Percentiles rank a stretch among this genome's conserved stretches.
phyloP scores from a whole-genome alignment of 1,284 basidiomycete genomes.

The Anthracocystis panici-leucophaei region DNA sequence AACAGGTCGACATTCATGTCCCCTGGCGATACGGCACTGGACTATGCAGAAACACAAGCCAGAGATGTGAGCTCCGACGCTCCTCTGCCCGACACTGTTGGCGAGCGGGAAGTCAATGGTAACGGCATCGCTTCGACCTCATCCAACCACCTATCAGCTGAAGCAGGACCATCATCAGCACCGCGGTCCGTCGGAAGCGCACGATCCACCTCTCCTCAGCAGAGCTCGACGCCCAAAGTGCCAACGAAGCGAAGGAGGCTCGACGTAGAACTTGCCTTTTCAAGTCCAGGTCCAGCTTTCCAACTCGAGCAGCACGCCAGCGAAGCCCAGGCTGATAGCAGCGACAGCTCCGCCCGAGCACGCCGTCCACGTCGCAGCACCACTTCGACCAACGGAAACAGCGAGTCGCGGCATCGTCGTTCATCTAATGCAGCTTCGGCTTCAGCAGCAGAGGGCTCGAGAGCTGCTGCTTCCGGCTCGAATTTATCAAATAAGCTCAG shows the following conservation, averaged over 20 bases:
- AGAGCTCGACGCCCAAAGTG: slow-evolving; percentile 21
- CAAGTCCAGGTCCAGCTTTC: slow-evolving; percentile 64
- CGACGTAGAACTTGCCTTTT: slow-evolving; percentile 61
- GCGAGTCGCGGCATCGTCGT: slow-evolving; percentile 12
- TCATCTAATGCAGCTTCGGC: slow-evolving; percentile 1
- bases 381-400: slow-evolving; percentile 11
- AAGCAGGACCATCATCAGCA: slow-evolving; percentile 34
- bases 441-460: slow-evolving; percentile 12
- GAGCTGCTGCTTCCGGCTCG: neutral
- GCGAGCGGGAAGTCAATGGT: slow-evolving; percentile 17
- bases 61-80: slow-evolving; percentile 32
- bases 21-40: slow-evolving; percentile 27
- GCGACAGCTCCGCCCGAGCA: slow-evolving; percentile 18
- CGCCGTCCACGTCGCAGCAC: slow-evolving; percentile 37
- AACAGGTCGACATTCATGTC: slow-evolving; percentile 37
- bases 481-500: slow-evolving; percentile 7
- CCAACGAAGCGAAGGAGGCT: slow-evolving; percentile 52
- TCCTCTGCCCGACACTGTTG: slow-evolving; percentile 1
- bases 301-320: slow-evolving; percentile 25
- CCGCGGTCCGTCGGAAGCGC: slow-evolving; percentile 13
- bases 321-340: slow-evolving; percentile 15
- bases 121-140: neutral
- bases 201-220: slow-evolving; percentile 23
- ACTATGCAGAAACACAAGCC: slow-evolving; percentile 33
- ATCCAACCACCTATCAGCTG: slow-evolving; percentile 3